Evolutionary conservation across 345 rosid genomes (phyloP).

Genomic region (Alliaria petiolata): DNA sequence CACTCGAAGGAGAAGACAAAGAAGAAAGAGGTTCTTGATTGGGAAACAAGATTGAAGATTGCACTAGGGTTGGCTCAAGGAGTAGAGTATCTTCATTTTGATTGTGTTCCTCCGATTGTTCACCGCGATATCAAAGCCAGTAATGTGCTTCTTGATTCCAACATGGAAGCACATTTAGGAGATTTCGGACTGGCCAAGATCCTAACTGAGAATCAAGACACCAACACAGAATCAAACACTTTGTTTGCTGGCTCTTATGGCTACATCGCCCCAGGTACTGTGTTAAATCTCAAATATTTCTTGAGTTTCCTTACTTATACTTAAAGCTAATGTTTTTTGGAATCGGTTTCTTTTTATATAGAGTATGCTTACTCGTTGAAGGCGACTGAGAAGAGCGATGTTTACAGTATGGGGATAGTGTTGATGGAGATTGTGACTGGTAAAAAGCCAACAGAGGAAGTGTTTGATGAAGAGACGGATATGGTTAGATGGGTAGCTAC

Average conservation of each 20-base stretch:
- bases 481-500: conserved; percentile 90
- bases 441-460: conserved; percentile 68
- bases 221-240: conserved; percentile 62
- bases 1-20: conserved; percentile 42
- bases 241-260: conserved; percentile 95
- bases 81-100: conserved; percentile 89
- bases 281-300: neutral
- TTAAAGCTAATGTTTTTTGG: neutral
- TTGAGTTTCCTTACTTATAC: neutral
- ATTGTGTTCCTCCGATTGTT: conserved; percentile 70
- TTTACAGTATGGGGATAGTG: conserved; percentile 88
- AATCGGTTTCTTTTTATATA: conserved; percentile 15
- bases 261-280: conserved; percentile 87
- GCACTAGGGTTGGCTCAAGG: conserved; percentile 84
- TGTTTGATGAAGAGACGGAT: conserved; percentile 59
- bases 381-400: conserved; percentile 85
- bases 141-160: conserved; percentile 70
- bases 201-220: conserved; percentile 45
- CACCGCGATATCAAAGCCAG: conserved; percentile 93
- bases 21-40: conserved; percentile 51
- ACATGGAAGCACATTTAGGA: conserved; percentile 89
- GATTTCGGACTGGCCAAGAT: conserved; percentile 93
- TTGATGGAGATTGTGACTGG: conserved; percentile 90
- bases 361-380: conserved; percentile 84
- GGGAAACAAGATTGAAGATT: conserved; percentile 74